Evolutionary conservation across 1,284 basidiomycete genomes (phyloP).

Genomic region (Bjerkandera adusta): DNA sequence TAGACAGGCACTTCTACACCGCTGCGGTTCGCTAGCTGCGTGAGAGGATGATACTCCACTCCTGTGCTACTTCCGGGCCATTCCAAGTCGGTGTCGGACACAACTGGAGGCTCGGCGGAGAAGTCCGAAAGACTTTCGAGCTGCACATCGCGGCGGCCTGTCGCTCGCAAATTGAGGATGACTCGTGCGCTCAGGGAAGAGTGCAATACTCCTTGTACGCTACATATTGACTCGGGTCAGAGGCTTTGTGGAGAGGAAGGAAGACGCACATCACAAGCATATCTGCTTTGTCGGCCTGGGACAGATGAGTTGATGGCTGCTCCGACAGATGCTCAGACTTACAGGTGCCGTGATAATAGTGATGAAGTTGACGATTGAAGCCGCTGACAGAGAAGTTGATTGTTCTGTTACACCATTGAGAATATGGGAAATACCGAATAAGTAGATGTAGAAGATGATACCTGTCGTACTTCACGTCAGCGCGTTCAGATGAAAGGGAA

Average conservation of each 20-base stretch:
- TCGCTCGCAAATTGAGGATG: slow-evolving; percentile 6
- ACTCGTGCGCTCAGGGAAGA: slow-evolving; percentile 12
- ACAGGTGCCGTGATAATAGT: slow-evolving; percentile 8
- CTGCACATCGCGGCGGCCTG: background rate
- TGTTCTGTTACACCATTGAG: background rate
- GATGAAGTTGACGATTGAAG: slow-evolving; percentile 10
- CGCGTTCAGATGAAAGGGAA: background rate
- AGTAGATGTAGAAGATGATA: slow-evolving; percentile 8
- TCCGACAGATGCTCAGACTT: background rate
- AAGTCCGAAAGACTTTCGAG: no score
- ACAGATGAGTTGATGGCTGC: background rate
- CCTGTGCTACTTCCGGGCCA: background rate
- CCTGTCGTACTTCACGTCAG: background rate
- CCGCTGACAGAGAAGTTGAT: background rate
- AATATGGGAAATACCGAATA: background rate
- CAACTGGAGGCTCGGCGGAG: no score
- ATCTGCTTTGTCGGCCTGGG: slow-evolving; percentile 2
- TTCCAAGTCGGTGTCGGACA: background rate
- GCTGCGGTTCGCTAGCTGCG: background rate
- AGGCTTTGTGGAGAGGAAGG: background rate
- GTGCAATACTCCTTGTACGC: slow-evolving; percentile 11
- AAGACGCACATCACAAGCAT: slow-evolving; percentile 3
- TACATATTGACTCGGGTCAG: background rate
- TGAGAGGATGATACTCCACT: background rate
- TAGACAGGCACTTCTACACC: background rate